Evolutionary conservation across 2,329 filamentous ascomycete species (phyloP).

Genomic region (Beauveria bassiana): DNA sequence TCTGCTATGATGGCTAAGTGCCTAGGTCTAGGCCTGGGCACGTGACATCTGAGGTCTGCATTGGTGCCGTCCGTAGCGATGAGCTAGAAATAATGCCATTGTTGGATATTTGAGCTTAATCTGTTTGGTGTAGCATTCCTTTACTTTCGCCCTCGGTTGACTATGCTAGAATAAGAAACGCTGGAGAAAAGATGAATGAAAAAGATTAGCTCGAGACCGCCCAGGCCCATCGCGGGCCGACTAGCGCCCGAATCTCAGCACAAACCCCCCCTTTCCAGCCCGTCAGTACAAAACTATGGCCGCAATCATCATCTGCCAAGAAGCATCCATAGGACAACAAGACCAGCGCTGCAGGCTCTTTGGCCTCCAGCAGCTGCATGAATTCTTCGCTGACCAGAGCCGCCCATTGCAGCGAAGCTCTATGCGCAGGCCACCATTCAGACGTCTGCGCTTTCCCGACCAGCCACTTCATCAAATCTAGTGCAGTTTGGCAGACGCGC

Average conservation of each 20-base stretch:
- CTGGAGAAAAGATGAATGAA: too few relatives aligned
- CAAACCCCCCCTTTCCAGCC: neutral
- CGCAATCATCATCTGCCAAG: neutral
- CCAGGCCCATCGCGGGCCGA: neutral
- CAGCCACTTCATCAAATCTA: neutral
- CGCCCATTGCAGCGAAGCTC: neutral
- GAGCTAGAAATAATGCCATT: too few relatives aligned
- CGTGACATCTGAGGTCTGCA: too few relatives aligned
- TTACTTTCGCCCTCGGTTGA: too few relatives aligned
- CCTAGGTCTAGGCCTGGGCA: too few relatives aligned
- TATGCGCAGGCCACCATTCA: neutral
- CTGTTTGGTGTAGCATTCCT: too few relatives aligned
- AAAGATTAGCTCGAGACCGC: neutral
- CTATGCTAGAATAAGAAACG: too few relatives aligned
- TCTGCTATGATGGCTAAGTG: too few relatives aligned
- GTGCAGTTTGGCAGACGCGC: neutral
- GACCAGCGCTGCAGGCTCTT: neutral
- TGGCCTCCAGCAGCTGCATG: neutral
- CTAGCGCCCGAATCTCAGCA: neutral
- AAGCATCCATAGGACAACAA: neutral
- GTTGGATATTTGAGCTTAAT: too few relatives aligned
- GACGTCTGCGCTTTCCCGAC: neutral
- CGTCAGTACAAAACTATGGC: neutral
- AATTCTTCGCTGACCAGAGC: neutral
- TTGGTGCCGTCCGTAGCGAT: too few relatives aligned